These are phyloP conservation scores for Calonectria hawksworthii DNA, from an alignment of 2,329 filamentous ascomycete genomes.

Conservation along the genomic window DNA sequence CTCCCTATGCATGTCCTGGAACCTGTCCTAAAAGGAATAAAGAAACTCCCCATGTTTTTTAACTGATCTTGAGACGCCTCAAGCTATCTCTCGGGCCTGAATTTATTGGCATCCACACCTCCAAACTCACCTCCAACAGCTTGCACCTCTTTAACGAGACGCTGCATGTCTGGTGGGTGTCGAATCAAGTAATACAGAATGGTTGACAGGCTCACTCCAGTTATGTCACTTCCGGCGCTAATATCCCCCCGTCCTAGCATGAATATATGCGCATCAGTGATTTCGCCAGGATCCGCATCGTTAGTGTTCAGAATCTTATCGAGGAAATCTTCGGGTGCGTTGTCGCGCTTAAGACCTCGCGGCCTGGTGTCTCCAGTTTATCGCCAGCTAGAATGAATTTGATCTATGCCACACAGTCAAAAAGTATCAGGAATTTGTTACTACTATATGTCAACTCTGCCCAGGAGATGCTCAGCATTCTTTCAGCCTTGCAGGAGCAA, in stretches of 20 bases:
- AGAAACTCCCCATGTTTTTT: neutral
- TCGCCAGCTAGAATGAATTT: neutral
- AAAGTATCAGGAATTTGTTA: constrained; percentile 39
- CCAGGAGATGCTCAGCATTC: constrained; percentile 48
- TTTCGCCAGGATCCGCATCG: neutral
- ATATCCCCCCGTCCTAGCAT: neutral
- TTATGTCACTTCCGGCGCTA: neutral
- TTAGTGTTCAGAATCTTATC: neutral
- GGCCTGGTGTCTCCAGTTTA: neutral
- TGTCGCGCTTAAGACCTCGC: neutral
- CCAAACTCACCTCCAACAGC: neutral
- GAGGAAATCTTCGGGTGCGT: neutral
- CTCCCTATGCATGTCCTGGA: constrained; percentile 2
- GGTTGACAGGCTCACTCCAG: neutral
- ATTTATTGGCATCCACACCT: neutral
- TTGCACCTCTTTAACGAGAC: neutral
- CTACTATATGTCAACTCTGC: constrained; percentile 45
- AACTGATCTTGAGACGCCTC: neutral
- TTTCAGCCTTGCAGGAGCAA: constrained; percentile 57
- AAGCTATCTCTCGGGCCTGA: neutral
- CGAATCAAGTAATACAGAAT: neutral
- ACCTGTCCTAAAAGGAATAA: neutral
- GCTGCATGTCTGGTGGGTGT: neutral
- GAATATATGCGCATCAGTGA: neutral
- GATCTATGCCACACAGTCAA: neutral